A percentile compares a stretch with the other conserved stretches of the same genome.
These are phyloP conservation scores for Globisporangium carolinianum DNA, from an alignment of 352 stramenopile genomes.

Conservation along the genomic window DNA sequence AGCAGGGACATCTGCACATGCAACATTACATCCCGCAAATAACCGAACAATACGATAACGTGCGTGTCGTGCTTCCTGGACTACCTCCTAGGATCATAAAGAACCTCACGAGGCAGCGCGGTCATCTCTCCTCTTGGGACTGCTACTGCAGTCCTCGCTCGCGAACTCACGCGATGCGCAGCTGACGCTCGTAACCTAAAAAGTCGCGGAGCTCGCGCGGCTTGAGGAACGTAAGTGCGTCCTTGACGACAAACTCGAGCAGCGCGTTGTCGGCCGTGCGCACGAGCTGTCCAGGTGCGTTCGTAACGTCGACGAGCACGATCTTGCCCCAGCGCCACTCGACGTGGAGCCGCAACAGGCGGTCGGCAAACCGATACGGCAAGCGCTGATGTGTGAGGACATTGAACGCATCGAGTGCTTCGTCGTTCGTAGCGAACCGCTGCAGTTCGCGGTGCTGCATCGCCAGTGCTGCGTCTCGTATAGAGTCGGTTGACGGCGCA, in stretches of 20 bases:
- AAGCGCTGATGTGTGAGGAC: neutral
- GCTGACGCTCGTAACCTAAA: constrained; percentile 5
- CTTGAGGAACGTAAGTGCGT: constrained; percentile 9
- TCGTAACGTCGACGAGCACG: constrained; percentile 16
- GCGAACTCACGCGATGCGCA: constrained; percentile 5
- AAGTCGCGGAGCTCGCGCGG: constrained; percentile 7
- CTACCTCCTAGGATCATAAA: too few species aligned
- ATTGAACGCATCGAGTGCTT: neutral
- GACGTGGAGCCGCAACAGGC: constrained; percentile 16
- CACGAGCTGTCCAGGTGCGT: constrained; percentile 6
- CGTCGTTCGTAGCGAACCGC: neutral
- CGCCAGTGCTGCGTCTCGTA: neutral
- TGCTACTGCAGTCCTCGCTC: too few species aligned
- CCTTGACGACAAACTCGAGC: constrained; percentile 12
- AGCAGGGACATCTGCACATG: too few species aligned
- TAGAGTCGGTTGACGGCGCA: neutral
- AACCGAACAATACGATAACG: too few species aligned
- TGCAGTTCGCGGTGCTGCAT: neutral
- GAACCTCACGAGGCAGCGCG: too few species aligned
- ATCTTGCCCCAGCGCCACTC: constrained; percentile 20
- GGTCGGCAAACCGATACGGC: constrained; percentile 6
- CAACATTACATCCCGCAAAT: too few species aligned
- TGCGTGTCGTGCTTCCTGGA: too few species aligned
- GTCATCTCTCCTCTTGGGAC: too few species aligned
- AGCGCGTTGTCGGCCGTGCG: constrained; percentile 4